Evolutionary conservation across 306 rosid genomes (phyloP).

Genomic region (Acacia acuminata): DNA sequence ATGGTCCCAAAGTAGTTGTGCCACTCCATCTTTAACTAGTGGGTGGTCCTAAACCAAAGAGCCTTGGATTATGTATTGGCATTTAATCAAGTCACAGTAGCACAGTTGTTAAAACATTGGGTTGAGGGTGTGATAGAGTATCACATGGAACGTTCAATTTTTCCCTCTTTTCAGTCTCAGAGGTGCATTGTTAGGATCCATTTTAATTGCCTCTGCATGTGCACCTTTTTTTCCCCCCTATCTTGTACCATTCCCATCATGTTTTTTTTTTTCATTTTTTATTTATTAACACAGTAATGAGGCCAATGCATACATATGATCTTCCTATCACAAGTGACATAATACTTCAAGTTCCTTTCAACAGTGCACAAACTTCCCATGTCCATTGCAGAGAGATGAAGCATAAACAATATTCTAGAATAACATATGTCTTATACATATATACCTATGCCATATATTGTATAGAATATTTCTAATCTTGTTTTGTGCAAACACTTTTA

Average conservation of each 20-base stretch:
- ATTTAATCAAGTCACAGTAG: not conserved
- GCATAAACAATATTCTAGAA: not conserved
- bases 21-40: not conserved
- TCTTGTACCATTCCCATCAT: not conserved
- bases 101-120: not conserved
- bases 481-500: too few species aligned
- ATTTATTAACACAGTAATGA: not conserved
- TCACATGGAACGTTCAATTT: not conserved
- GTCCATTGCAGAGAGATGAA: not conserved
- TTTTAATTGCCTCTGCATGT: too few species aligned
- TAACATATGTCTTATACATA: too few species aligned
- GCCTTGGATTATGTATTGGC: not conserved
- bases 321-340: too few species aligned
- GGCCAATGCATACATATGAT: too few species aligned
- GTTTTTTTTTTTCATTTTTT: not conserved
- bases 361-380: not conserved
- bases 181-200: not conserved
- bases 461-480: too few species aligned
- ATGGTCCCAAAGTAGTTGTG: slow-evolving; percentile 3
- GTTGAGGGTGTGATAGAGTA: not conserved
- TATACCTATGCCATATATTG: too few species aligned
- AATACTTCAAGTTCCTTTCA: too few species aligned
- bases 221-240: too few species aligned
- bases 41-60: not conserved
- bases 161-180: not conserved